Percentiles rank a stretch among this genome's conserved stretches.
These are phyloP conservation scores for Paramecium primaurelia DNA, from an alignment of 73 alveolate genomes.

Conservation along the genomic window DNA sequence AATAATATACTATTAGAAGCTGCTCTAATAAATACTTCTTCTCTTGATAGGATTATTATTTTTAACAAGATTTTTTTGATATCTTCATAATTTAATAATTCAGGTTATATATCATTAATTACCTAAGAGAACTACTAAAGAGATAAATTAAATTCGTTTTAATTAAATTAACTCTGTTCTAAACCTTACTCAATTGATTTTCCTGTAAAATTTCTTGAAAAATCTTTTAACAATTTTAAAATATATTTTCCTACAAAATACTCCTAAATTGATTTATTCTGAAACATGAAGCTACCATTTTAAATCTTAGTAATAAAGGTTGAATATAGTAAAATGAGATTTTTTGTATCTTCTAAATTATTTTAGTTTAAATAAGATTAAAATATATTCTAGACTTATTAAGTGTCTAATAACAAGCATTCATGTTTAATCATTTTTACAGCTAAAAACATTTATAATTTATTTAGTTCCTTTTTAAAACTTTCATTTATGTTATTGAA, in stretches of 20 bases:
- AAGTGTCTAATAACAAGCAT: background rate
- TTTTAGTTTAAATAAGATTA: background rate
- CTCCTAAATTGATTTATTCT: background rate
- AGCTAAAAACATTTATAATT: background rate
- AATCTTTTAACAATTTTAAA: background rate
- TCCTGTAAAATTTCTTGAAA: background rate
- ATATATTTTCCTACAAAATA: background rate
- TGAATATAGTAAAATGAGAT: background rate
- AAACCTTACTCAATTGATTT: background rate
- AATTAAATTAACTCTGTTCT: background rate
- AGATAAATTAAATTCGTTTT: background rate
- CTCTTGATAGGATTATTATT: background rate
- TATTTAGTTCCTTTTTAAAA: background rate
- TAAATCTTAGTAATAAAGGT: background rate
- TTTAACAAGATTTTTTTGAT: background rate
- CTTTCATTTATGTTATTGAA: background rate
- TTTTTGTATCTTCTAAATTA: background rate
- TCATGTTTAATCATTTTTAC: background rate
- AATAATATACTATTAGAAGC: background rate
- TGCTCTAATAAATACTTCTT: background rate
- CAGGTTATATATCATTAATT: background rate
- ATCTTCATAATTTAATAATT: background rate
- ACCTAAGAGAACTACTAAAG: background rate
- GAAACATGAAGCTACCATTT: background rate
- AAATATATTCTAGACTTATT: too few species aligned